phyloP scores from a whole-genome alignment of 2,329 filamentous ascomycete genomes.

The Camillea tinctor region DNA sequence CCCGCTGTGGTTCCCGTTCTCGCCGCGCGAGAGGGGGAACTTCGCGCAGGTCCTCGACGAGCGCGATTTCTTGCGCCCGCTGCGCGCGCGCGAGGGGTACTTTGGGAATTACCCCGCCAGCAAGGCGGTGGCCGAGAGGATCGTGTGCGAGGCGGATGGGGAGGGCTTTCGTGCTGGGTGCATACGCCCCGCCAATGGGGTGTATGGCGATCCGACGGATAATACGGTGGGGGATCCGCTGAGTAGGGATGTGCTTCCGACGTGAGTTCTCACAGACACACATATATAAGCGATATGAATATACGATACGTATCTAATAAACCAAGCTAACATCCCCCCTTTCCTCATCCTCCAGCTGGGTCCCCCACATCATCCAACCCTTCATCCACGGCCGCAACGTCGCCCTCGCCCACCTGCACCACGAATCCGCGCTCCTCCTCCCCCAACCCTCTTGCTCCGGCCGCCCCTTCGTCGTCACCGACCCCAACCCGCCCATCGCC shows the following conservation, averaged over 20 bases:
- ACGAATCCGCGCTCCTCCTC: conserved; percentile 38
- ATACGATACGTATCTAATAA: too few species aligned
- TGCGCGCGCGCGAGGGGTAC: conserved; percentile 42
- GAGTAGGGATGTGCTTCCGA: conserved; percentile 36
- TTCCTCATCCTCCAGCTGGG: conserved; percentile 32
- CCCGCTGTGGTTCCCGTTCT: conserved; percentile 33
- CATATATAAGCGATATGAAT: background rate
- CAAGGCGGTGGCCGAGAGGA: conserved; percentile 51
- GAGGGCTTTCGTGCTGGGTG: conserved; percentile 46
- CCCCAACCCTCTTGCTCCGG: conserved; percentile 34
- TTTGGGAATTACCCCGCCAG: conserved; percentile 50
- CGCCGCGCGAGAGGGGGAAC: conserved; percentile 40
- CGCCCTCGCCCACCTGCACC: conserved; percentile 40
- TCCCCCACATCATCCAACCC: conserved; percentile 37
- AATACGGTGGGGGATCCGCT: conserved; percentile 45
- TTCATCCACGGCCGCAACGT: conserved; percentile 44
- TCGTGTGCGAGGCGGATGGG: conserved; percentile 42
- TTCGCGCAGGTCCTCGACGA: conserved; percentile 47
- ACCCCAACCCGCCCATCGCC: conserved; percentile 41
- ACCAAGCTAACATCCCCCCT: background rate
- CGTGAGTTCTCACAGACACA: conserved; percentile 37
- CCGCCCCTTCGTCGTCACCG: conserved; percentile 41
- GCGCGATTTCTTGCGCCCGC: conserved; percentile 39
- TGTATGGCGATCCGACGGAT: conserved; percentile 51
- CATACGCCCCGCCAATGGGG: conserved; percentile 51